phyloP scores from a whole-genome alignment of 2,329 filamentous ascomycete species.

The Ophiostoma tasmaniense region DNA sequence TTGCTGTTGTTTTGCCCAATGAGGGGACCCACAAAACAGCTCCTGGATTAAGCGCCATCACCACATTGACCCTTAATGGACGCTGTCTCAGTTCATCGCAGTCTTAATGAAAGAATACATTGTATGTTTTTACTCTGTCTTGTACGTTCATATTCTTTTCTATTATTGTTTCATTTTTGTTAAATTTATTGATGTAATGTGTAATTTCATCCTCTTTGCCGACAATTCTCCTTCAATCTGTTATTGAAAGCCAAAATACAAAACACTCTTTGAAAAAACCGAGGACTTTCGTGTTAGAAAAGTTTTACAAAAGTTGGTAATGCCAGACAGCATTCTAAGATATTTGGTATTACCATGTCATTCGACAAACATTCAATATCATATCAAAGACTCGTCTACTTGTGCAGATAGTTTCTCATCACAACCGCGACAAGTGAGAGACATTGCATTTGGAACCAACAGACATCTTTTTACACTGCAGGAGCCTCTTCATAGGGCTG shows the following conservation, averaged over 20 bases:
- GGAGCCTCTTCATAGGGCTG: not conserved
- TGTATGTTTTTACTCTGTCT: not conserved
- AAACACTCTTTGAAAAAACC: too few relatives aligned
- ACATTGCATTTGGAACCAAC: not conserved
- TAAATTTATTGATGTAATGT: too few relatives aligned
- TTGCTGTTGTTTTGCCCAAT: slow-evolving; percentile 3
- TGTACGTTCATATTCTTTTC: not conserved
- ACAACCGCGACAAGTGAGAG: not conserved
- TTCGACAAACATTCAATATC: too few relatives aligned
- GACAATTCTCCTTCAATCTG: too few relatives aligned
- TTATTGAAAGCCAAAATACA: too few relatives aligned
- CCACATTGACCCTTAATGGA: not conserved
- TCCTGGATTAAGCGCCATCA: not conserved
- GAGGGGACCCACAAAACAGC: not conserved
- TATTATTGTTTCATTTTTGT: too few relatives aligned
- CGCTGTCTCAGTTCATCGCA: not conserved
- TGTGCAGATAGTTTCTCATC: not conserved
- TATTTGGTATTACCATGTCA: too few relatives aligned
- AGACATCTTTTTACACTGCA: not conserved
- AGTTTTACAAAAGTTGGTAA: too few relatives aligned
- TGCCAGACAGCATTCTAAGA: too few relatives aligned
- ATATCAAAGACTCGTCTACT: not conserved
- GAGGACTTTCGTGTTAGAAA: too few relatives aligned
- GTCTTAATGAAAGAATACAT: not conserved
- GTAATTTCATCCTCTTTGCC: too few relatives aligned